Evolutionary conservation across 2,329 filamentous ascomycete species (phyloP).

Genomic region (Microascus cirrosus): DNA sequence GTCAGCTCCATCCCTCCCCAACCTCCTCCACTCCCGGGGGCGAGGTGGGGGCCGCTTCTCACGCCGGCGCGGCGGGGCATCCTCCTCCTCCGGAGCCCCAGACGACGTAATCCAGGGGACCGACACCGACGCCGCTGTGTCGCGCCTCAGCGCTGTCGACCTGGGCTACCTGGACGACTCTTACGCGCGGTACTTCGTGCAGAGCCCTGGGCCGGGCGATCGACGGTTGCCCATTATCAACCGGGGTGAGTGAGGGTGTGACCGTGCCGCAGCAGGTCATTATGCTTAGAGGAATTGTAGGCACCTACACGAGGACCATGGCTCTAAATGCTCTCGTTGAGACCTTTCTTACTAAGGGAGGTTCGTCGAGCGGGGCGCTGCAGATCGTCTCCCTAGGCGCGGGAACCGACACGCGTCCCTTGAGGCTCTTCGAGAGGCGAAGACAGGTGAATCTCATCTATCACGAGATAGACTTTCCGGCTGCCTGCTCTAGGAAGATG

Average conservation of each 20-base stretch:
- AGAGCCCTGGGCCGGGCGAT: slow-evolving; percentile 28
- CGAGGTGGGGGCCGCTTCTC: slow-evolving; percentile 27
- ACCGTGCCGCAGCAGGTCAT: neutral
- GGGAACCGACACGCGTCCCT: slow-evolving; percentile 83
- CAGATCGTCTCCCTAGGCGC: slow-evolving; percentile 91
- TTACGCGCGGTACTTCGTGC: slow-evolving; percentile 63
- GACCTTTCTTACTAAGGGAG: slow-evolving; percentile 48
- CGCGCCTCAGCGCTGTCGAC: slow-evolving; percentile 77
- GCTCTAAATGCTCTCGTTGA: slow-evolving; percentile 71
- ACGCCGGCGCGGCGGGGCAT: slow-evolving; percentile 19
- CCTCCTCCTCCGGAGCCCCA: slow-evolving; percentile 10
- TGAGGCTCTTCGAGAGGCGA: slow-evolving; percentile 53
- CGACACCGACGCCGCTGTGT: slow-evolving; percentile 83
- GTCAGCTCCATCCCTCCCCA: slow-evolving; percentile 67
- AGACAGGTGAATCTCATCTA: slow-evolving; percentile 47
- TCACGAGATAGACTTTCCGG: slow-evolving; percentile 84
- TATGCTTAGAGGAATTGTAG: slow-evolving; percentile 28
- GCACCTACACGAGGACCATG: slow-evolving; percentile 83
- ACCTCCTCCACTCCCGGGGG: slow-evolving; percentile 52
- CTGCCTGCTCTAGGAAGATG: slow-evolving; percentile 60
- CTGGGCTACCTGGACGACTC: slow-evolving; percentile 75
- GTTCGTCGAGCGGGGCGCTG: slow-evolving; percentile 23
- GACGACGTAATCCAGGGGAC: slow-evolving; percentile 79
- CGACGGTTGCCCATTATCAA: slow-evolving; percentile 87
- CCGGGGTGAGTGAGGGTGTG: slow-evolving; percentile 46